Percentiles rank a stretch among this genome's conserved stretches.
These are phyloP conservation scores for Tricholomella constricta DNA, from an alignment of 768 basidiomycete species.

Conservation along the genomic window DNA sequence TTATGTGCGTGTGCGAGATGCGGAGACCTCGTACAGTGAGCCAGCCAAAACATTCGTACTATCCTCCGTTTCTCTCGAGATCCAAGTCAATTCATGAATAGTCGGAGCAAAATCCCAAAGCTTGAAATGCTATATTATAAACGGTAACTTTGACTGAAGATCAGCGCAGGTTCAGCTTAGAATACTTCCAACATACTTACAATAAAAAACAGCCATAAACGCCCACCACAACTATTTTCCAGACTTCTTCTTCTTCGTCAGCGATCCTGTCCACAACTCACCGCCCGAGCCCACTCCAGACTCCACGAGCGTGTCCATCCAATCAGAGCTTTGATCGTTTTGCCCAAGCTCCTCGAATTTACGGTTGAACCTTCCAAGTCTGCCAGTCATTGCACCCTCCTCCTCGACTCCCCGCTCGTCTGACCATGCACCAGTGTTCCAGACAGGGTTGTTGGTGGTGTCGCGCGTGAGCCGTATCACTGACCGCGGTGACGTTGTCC, in stretches of 20 bases:
- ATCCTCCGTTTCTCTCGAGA: too few relatives aligned
- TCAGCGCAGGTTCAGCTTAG: background rate
- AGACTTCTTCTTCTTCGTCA: slow-evolving; percentile 14
- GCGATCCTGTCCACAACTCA: slow-evolving; percentile 11
- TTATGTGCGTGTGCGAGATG: too few relatives aligned
- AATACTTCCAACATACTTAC: background rate
- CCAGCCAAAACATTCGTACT: too few relatives aligned
- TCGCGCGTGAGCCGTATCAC: slow-evolving; percentile 80
- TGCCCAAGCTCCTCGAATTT: slow-evolving; percentile 58
- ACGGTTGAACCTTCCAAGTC: slow-evolving; percentile 79
- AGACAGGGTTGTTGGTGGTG: slow-evolving; percentile 86
- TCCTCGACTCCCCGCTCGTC: slow-evolving; percentile 60
- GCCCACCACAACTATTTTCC: background rate
- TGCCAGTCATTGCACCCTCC: slow-evolving; percentile 70
- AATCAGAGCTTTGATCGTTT: slow-evolving; percentile 34
- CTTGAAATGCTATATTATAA: background rate
- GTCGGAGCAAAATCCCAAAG: too few relatives aligned
- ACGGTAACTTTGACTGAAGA: background rate
- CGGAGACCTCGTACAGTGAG: too few relatives aligned
- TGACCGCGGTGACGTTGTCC: slow-evolving; percentile 86
- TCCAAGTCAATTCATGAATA: too few relatives aligned
- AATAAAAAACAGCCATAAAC: background rate
- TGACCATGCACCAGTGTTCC: slow-evolving; percentile 67
- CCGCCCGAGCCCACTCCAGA: slow-evolving; percentile 13
- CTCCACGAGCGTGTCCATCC: slow-evolving; percentile 32